These are phyloP conservation scores for Lepidium sativum DNA, from an alignment of 345 rosid species.

Conservation along the genomic window DNA sequence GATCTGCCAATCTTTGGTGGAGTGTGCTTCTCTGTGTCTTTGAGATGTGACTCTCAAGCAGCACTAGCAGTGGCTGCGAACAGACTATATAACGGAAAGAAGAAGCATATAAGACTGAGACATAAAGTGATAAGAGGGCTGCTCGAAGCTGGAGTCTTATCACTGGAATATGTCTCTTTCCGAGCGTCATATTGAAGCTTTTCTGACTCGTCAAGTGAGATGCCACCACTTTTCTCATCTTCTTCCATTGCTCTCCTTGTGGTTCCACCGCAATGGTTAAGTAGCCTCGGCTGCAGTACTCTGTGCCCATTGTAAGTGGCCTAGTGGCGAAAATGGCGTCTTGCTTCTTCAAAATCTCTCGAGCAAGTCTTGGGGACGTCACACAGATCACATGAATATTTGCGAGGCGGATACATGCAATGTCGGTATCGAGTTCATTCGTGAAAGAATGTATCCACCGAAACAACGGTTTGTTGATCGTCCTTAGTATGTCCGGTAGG, in stretches of 20 bases:
- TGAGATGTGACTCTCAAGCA: too few species aligned
- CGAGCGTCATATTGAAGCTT: conserved; percentile 3
- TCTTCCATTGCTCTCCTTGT: conserved; percentile 39
- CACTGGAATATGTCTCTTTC: too few species aligned
- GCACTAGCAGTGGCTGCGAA: too few species aligned
- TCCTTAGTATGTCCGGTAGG: too few species aligned
- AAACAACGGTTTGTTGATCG: too few species aligned
- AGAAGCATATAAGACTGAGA: too few species aligned
- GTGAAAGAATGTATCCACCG: conserved; percentile 34
- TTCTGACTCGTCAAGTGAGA: conserved; percentile 17
- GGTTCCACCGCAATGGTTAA: conserved; percentile 26
- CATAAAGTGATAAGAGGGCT: too few species aligned
- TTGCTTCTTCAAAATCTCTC: conserved; percentile 32
- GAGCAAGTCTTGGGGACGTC: conserved; percentile 30
- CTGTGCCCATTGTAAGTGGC: conserved; percentile 21
- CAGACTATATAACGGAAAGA: too few species aligned
- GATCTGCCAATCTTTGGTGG: too few species aligned
- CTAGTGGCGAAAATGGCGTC: conserved; percentile 38
- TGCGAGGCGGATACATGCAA: conserved; percentile 37
- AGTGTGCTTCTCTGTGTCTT: too few species aligned
- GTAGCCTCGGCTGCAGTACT: conserved; percentile 24
- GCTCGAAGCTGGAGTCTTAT: too few species aligned
- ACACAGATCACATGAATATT: conserved; percentile 33
- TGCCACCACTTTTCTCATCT: conserved; percentile 34
- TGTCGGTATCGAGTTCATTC: conserved; percentile 30